A percentile compares a stretch with the other conserved stretches of the same genome.
Conservation (phyloP, 805 yeast genomes). For the Metschnikowia santaceciliae region DNA sequence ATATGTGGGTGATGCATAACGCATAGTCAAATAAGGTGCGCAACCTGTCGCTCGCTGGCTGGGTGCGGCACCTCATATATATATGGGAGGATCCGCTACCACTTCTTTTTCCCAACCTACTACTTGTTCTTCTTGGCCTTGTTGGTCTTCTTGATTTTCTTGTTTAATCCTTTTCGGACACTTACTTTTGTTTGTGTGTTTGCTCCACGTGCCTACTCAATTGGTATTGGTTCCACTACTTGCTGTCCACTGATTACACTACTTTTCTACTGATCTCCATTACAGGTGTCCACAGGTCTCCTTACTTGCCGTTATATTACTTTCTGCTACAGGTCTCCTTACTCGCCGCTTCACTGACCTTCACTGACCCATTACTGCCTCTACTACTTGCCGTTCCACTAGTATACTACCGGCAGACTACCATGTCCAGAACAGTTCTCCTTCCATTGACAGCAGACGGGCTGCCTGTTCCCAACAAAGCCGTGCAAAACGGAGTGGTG, state of each 20-base stretch:
- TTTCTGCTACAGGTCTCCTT: background rate
- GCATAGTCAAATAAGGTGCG: background rate
- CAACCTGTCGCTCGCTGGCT: background rate
- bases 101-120: background rate
- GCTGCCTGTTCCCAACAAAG: slow-evolving; percentile 37
- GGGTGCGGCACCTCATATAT: background rate
- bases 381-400: too few relatives aligned
- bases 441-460: slow-evolving; percentile 47
- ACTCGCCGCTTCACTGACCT: too few relatives aligned
- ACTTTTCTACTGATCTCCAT: too few relatives aligned
- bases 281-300: too few relatives aligned
- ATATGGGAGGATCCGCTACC: too few relatives aligned
- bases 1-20: background rate
- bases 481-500: slow-evolving; percentile 45
- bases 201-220: background rate
- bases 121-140: background rate
- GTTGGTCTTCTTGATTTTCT: too few relatives aligned
- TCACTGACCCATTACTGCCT: too few relatives aligned
- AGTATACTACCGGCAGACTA: background rate
- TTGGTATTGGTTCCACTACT: too few relatives aligned
- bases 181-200: too few relatives aligned
- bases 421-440: slow-evolving; percentile 30
- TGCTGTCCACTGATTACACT: too few relatives aligned
- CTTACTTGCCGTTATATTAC: background rate
- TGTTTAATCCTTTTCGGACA: too few relatives aligned